Conservation (phyloP, 1,139 yeast species). For the Geotrichum histeridarum region DNA sequence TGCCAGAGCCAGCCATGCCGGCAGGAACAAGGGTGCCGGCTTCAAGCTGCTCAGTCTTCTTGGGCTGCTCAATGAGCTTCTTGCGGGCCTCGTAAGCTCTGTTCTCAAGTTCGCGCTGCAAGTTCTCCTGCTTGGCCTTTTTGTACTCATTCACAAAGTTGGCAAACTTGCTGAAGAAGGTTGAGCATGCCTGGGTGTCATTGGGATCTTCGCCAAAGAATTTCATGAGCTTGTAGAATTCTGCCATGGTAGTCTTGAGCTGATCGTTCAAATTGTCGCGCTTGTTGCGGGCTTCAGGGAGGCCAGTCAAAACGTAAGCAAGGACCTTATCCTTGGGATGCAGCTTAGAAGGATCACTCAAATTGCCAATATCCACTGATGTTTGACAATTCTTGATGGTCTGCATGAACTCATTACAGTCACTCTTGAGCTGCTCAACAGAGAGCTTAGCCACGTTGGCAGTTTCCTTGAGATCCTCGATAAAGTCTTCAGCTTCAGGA, state of each 20-base stretch:
- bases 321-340: conserved; percentile 77
- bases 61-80: conserved; percentile 50
- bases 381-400: conserved; percentile 50
- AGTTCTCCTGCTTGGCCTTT: conserved; percentile 70
- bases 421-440: conserved; percentile 68
- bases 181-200: conserved; percentile 56
- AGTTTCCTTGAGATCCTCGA: conserved; percentile 67
- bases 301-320: conserved; percentile 48
- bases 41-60: conserved; percentile 30
- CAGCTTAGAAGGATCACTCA: conserved; percentile 59
- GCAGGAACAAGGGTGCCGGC: conserved; percentile 28
- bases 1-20: conserved; percentile 24
- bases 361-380: conserved; percentile 63
- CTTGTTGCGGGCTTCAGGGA: conserved; percentile 58
- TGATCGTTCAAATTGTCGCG: conserved; percentile 53
- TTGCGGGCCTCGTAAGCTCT: conserved; percentile 72
- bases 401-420: conserved; percentile 59
- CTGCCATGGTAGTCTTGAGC: conserved; percentile 49
- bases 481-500: conserved; percentile 71
- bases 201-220: conserved; percentile 77
- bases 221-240: conserved; percentile 58
- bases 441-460: conserved; percentile 61
- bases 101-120: conserved; percentile 73
- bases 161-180: conserved; percentile 69
- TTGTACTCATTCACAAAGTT: conserved; percentile 70